phyloP scores from a whole-genome alignment of 208 protist species.

The Acanthamoeba sp. region DNA sequence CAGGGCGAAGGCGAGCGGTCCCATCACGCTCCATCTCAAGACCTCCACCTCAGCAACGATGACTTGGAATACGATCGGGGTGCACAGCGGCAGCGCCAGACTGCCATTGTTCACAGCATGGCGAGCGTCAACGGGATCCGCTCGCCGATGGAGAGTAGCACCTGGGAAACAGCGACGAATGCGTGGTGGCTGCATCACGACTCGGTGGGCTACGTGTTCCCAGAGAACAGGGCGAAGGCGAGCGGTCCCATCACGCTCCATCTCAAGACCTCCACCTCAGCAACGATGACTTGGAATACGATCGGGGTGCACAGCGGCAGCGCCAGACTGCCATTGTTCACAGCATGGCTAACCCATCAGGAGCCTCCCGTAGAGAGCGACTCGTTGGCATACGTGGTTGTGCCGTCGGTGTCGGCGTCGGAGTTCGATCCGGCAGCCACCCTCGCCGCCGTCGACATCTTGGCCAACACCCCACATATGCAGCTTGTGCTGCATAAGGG shows the following conservation, averaged over 20 bases:
- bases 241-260: background rate
- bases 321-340: background rate
- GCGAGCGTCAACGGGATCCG: background rate
- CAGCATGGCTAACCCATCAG: background rate
- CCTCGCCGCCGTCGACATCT: background rate
- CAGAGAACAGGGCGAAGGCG: background rate
- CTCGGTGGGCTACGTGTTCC: conserved; percentile 18
- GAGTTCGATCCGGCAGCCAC: background rate
- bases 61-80: background rate
- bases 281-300: background rate
- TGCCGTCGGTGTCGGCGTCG: background rate
- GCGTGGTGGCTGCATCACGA: conserved; percentile 50
- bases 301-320: background rate
- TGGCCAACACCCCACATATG: background rate
- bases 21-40: background rate
- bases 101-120: conserved; percentile 32
- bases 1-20: background rate
- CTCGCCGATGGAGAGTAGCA: background rate
- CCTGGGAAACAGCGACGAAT: background rate
- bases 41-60: background rate
- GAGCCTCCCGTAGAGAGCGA: background rate
- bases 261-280: background rate
- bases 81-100: background rate
- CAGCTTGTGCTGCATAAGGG: background rate
- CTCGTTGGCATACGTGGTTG: conserved; percentile 43